Percentiles rank a stretch among this genome's conserved stretches.
These are phyloP conservation scores for Talaromyces funiculosus DNA, from an alignment of 2,329 filamentous ascomycete genomes.

Conservation along the genomic window DNA sequence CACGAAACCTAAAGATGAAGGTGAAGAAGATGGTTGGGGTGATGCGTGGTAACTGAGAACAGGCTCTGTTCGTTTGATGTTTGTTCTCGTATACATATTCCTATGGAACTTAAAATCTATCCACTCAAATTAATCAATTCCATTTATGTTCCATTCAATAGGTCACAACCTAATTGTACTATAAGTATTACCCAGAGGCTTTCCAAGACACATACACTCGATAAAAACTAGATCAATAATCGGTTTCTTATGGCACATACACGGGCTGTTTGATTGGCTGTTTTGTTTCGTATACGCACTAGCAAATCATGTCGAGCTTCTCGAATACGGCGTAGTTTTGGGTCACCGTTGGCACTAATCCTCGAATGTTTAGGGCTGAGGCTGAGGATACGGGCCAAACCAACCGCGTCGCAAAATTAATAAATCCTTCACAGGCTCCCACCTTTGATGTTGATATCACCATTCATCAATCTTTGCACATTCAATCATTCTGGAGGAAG, in stretches of 20 bases:
- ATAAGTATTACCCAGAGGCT: too few relatives aligned
- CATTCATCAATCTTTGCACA: background rate
- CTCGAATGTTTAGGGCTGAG: background rate
- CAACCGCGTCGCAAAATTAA: background rate
- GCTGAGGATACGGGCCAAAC: background rate
- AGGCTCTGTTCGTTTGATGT: background rate
- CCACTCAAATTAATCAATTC: too few relatives aligned
- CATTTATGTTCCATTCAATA: too few relatives aligned
- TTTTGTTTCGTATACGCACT: background rate
- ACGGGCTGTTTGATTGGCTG: background rate
- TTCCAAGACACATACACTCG: too few relatives aligned
- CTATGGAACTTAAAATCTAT: background rate
- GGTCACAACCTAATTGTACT: too few relatives aligned
- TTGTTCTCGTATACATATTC: background rate
- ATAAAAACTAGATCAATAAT: background rate
- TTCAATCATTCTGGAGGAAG: background rate
- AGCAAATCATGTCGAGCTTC: background rate
- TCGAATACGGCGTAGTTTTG: background rate
- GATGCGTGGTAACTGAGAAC: slow-evolving; percentile 36
- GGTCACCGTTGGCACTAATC: background rate
- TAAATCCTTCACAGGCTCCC: background rate
- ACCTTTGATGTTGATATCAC: background rate
- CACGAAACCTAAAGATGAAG: slow-evolving; percentile 51
- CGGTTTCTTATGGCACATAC: background rate
- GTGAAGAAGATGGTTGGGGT: slow-evolving; percentile 44